Evolutionary conservation across 179 eudicot genomes (phyloP), one percentile per base, ranked within the genome.

Genomic region (Dionaea muscipula): DNA sequence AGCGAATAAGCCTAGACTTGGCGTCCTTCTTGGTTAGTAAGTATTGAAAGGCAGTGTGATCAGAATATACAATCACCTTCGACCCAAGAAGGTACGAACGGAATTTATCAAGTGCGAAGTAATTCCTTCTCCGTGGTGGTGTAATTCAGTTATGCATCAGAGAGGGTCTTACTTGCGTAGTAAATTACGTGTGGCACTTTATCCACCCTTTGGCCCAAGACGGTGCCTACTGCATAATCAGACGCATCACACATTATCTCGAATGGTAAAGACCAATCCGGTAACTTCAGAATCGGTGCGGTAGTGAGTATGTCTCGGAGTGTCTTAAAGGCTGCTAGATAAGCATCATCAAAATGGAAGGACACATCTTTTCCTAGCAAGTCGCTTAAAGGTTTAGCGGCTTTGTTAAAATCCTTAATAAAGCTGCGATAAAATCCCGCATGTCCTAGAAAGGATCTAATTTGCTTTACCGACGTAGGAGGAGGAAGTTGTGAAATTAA

Each of bases 221-320:
- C 55, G 0, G 47, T 44, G 0, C 55, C 17, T 0, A 47, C 16
- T 8, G 47, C 54, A 7, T 33, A 33, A 22, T 59, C 55, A 21
- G 15, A 31, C 2, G 55, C 55, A 49, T 59, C 63, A 36, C 55
- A 59, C 57, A 56, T 56, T 2, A 56, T 4, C 50, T 56, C 24
- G n/a, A 56, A 56, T 1, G 60, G 50, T 4, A 26, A 7, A 3
- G 10, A 6, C 55, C 28, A 59, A 37, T 47, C 23, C 0, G 55
- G 63, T 3, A 45, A 12, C 15, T 31, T 21, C 41, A 59, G 45
- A 0, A 59, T 33, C 1, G 33, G 63, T 0, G 63, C 36, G 0
- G 33, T 1, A 0, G 18, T n/a, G 8, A 59, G 35, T 7, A 12
- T 15, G 1, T 35, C 1, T 28, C 33, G 21, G 2, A 57, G 15